phyloP scores from a whole-genome alignment of 208 protist genomes.

The Leishmania mexicana region DNA sequence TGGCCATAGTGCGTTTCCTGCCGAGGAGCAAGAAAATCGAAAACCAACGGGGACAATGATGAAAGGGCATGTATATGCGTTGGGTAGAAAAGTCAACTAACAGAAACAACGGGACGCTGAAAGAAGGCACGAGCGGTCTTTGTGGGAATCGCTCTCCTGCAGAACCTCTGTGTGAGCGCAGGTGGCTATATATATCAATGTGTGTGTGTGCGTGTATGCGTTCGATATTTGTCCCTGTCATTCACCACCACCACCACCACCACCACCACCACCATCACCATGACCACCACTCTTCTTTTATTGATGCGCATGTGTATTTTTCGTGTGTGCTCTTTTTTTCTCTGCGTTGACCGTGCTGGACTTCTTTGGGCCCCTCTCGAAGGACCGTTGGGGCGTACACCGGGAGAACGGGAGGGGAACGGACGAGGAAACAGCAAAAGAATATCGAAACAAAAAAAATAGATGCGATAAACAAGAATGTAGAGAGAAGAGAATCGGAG shows the following conservation, averaged over 20 bases:
- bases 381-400: not conserved
- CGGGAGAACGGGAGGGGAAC: not conserved
- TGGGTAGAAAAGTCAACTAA: too few species aligned
- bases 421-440: not conserved
- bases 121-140: too few species aligned
- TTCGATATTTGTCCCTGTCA: not conserved
- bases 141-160: too few species aligned
- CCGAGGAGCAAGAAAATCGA: too few species aligned
- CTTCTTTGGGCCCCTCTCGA: not conserved
- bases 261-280: too few species aligned
- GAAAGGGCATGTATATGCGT: too few species aligned
- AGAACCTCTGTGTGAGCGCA: too few species aligned
- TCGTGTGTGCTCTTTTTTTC: not conserved
- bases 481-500: not conserved
- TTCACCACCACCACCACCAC: not conserved
- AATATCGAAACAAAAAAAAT: not conserved
- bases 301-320: not conserved
- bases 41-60: too few species aligned
- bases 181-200: too few species aligned
- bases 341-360: not conserved
- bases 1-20: too few species aligned
- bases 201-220: not conserved
- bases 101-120: too few species aligned
- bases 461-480: not conserved
- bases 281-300: not conserved